Percentiles rank a stretch among this genome's conserved stretches.
phyloP scores from a whole-genome alignment of 768 basidiomycete species.

The Pleurotus salmoneostramineus region DNA sequence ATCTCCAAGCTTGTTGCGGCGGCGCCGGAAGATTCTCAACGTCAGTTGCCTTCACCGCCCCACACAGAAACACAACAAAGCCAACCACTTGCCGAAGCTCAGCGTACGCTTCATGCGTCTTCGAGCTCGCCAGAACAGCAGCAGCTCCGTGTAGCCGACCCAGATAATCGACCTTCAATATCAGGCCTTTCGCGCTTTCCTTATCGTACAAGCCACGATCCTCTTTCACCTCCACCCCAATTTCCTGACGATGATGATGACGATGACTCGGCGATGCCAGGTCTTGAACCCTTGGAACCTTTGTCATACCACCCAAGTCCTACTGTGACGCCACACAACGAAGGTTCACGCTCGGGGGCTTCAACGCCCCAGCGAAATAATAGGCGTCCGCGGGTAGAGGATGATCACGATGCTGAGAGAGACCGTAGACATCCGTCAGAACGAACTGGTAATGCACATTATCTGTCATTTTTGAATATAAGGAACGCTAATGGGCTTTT shows the following conservation, averaged over 20 bases:
- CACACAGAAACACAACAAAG: too few species aligned
- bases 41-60: too few species aligned
- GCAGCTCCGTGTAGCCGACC: background rate
- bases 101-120: too few species aligned
- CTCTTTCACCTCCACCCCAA: background rate
- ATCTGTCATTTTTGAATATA: background rate
- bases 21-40: too few species aligned
- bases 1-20: too few species aligned
- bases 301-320: background rate
- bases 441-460: constrained; percentile 4
- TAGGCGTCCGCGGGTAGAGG: constrained; percentile 5
- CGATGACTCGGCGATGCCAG: background rate
- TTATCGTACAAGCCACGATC: background rate
- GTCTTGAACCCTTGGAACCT: constrained; percentile 2
- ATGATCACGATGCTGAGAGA: constrained; percentile 4
- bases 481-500: constrained; percentile 1
- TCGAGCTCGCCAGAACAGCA: background rate
- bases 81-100: too few species aligned
- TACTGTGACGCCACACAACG: background rate
- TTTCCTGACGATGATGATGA: background rate
- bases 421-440: constrained; percentile 7
- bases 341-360: background rate
- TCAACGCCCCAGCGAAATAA: constrained; percentile 1
- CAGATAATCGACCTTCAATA: too few species aligned
- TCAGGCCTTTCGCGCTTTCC: too few species aligned